These are phyloP conservation scores for Micractinium conductrix DNA, from an alignment of 139 green algal species.

Conservation along the genomic window DNA sequence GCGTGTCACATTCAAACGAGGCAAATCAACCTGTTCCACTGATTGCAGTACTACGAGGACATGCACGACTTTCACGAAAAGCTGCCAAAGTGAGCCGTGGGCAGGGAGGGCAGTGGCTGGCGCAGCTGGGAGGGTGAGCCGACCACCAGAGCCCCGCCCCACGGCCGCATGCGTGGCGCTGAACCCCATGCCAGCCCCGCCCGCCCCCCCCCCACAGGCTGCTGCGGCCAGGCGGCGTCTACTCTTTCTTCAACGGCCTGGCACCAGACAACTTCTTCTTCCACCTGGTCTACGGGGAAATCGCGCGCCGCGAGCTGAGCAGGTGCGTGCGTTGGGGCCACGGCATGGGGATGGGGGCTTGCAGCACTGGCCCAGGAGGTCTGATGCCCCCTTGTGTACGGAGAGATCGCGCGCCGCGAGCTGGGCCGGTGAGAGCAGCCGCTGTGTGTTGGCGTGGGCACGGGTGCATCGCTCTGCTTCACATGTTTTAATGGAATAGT, in stretches of 20 bases:
- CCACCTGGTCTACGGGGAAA: slow-evolving; percentile 83
- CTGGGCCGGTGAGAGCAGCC: slow-evolving; percentile 40
- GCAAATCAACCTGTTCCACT: no score
- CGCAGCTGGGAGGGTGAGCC: no score
- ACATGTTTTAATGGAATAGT: no score
- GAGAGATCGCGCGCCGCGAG: slow-evolving; percentile 62
- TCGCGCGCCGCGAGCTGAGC: slow-evolving; percentile 63
- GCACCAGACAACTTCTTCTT: slow-evolving; percentile 85
- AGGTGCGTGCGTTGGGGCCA: not conserved
- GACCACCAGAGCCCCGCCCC: no score
- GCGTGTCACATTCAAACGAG: no score
- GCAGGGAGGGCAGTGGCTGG: no score
- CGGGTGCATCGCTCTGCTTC: no score
- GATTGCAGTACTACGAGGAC: slow-evolving; percentile 63
- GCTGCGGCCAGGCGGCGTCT: slow-evolving; percentile 80
- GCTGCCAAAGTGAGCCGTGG: slow-evolving; percentile 60
- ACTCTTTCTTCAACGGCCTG: slow-evolving; percentile 97
- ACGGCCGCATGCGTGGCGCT: no score
- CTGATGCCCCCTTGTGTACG: slow-evolving; percentile 91
- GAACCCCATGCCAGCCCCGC: no score
- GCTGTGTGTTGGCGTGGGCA: no score
- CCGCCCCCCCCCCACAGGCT: slow-evolving; percentile 57
- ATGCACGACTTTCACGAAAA: slow-evolving; percentile 84
- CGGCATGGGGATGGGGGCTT: not conserved
- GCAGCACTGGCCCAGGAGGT: no score